Evolutionary conservation across 306 rosid genomes (phyloP).

Genomic region (Glycine tomentella): DNA sequence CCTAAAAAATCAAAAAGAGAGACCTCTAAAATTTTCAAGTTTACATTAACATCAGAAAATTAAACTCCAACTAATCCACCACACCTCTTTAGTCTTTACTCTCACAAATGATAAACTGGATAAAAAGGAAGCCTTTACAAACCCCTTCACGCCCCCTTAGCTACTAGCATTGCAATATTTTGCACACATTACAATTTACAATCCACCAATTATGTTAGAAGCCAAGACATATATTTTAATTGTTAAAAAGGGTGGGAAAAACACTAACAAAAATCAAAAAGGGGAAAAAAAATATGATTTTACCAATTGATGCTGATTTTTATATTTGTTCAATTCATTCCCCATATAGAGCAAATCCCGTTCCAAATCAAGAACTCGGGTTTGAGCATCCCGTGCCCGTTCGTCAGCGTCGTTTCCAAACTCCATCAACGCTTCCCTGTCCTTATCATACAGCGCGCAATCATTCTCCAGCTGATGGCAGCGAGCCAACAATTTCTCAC

Average conservation of each 20-base stretch:
- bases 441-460: too few species aligned
- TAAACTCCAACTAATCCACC: slow-evolving; percentile 24
- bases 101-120: not conserved
- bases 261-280: not conserved
- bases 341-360: too few species aligned
- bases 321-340: too few species aligned
- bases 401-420: too few species aligned
- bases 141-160: not conserved
- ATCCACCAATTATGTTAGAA: not conserved
- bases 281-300: not conserved
- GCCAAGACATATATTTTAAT: not conserved
- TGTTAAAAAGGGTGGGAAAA: not conserved
- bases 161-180: slow-evolving; percentile 3
- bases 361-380: too few species aligned
- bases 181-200: not conserved
- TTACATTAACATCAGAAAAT: slow-evolving; percentile 1
- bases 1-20: not conserved
- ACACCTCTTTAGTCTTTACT: not conserved
- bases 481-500: too few species aligned
- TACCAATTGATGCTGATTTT: too few species aligned
- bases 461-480: too few species aligned
- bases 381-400: too few species aligned
- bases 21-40: not conserved
- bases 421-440: too few species aligned
- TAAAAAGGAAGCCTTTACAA: not conserved